These are phyloP conservation scores for Calocybe indica DNA, from an alignment of 768 basidiomycete genomes.

Conservation along the genomic window DNA sequence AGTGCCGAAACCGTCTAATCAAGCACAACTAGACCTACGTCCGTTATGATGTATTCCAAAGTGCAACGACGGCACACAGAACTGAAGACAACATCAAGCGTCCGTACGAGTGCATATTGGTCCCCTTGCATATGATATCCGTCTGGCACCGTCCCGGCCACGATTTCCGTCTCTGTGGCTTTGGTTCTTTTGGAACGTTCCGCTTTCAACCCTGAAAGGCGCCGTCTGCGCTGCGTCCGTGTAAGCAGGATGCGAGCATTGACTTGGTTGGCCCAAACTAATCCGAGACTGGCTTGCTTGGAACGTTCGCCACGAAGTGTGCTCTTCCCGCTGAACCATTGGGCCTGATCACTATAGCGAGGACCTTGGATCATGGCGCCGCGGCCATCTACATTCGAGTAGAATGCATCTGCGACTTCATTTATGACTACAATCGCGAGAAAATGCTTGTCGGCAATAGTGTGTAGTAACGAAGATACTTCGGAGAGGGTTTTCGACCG, in stretches of 20 bases:
- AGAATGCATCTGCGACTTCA: slow-evolving; percentile 81
- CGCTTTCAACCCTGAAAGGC: slow-evolving; percentile 33
- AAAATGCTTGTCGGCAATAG: slow-evolving; percentile 53
- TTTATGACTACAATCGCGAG: slow-evolving; percentile 83
- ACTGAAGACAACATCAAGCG: slow-evolving; percentile 75
- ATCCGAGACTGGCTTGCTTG: slow-evolving; percentile 82
- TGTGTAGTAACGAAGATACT: slow-evolving; percentile 66
- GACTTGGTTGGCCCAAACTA: slow-evolving; percentile 92
- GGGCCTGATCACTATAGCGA: slow-evolving; percentile 66
- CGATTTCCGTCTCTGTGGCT: slow-evolving; percentile 6
- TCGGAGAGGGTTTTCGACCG: slow-evolving; percentile 66
- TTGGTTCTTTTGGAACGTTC: slow-evolving; percentile 19
- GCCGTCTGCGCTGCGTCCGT: slow-evolving; percentile 64
- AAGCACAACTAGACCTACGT: slow-evolving; percentile 40
- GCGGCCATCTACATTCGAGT: slow-evolving; percentile 18
- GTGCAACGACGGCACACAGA: slow-evolving; percentile 50
- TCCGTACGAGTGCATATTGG: slow-evolving; percentile 53
- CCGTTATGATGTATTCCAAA: slow-evolving; percentile 71
- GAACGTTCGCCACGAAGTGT: slow-evolving; percentile 47
- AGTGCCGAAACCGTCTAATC: no score
- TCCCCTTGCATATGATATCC: slow-evolving; percentile 18
- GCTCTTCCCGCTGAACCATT: slow-evolving; percentile 69
- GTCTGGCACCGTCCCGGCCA: background rate
- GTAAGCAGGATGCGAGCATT: slow-evolving; percentile 81
- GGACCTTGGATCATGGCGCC: slow-evolving; percentile 26